These are phyloP conservation scores for Neonectria hederae DNA, from an alignment of 2,329 filamentous ascomycete genomes.

Conservation along the genomic window DNA sequence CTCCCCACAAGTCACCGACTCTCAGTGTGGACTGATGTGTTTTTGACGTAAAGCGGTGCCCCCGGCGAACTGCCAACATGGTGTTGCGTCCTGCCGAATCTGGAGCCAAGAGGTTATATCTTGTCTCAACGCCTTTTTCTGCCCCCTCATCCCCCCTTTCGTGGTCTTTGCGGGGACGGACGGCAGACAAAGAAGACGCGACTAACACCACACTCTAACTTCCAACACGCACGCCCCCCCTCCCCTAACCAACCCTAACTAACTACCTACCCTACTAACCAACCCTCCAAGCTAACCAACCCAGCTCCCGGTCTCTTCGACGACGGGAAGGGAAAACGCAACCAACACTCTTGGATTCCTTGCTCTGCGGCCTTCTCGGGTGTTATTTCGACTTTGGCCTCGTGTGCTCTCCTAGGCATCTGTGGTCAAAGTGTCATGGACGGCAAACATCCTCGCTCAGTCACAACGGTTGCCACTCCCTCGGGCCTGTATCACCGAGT, in stretches of 20 bases:
- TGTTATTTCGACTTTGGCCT: slow-evolving; percentile 43
- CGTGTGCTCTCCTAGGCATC: slow-evolving; percentile 37
- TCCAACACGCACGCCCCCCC: slow-evolving; percentile 39
- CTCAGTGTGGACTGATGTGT: slow-evolving; percentile 40
- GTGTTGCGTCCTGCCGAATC: slow-evolving; percentile 40
- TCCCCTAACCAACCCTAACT: slow-evolving; percentile 37
- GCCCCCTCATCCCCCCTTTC: slow-evolving; percentile 34
- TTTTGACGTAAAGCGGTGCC: slow-evolving; percentile 43
- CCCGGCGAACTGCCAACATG: slow-evolving; percentile 35
- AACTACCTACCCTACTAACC: slow-evolving; percentile 18
- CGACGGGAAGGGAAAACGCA: slow-evolving; percentile 34
- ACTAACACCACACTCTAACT: slow-evolving; percentile 38
- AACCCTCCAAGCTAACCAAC: slow-evolving; percentile 33
- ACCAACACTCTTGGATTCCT: slow-evolving; percentile 41
- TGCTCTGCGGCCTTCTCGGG: slow-evolving; percentile 34
- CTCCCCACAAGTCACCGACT: slow-evolving; percentile 25
- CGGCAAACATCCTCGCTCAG: slow-evolving; percentile 40
- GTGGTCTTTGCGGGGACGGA: slow-evolving; percentile 40
- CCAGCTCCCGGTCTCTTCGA: slow-evolving; percentile 35
- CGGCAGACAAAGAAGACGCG: slow-evolving; percentile 32
- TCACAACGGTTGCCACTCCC: slow-evolving; percentile 35
- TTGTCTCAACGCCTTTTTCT: slow-evolving; percentile 34
- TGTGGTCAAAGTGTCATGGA: slow-evolving; percentile 43
- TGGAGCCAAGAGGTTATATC: slow-evolving; percentile 39
- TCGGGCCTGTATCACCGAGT: slow-evolving; percentile 41